Conservation (phyloP, 495 filamentous ascomycete species). For the Copromyces sp. region DNA sequence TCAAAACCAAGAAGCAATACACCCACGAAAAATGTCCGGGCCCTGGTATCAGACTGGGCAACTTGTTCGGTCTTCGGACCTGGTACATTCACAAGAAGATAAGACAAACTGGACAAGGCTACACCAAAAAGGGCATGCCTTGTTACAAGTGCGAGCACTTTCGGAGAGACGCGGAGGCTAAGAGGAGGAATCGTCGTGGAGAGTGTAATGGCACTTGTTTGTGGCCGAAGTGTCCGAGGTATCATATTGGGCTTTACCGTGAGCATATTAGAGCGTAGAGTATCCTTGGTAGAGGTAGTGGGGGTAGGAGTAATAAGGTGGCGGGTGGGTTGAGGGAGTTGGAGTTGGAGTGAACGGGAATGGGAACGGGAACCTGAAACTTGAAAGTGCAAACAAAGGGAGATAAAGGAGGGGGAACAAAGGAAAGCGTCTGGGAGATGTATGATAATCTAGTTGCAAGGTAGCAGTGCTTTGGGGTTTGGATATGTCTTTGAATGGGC, state of each 20-base stretch:
- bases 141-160: neutral
- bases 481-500: neutral
- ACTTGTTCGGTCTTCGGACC: neutral
- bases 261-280: neutral
- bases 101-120: neutral
- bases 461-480: neutral
- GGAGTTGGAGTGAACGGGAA: neutral
- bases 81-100: neutral
- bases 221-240: neutral
- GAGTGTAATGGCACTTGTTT: neutral
- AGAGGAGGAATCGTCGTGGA: neutral
- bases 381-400: neutral
- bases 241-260: neutral
- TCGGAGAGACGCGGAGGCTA: neutral
- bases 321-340: neutral
- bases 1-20: neutral
- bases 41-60: neutral
- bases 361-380: neutral
- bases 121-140: neutral
- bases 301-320: too few species aligned
- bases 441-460: neutral
- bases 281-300: too few species aligned
- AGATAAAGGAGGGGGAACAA: neutral
- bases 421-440: neutral
- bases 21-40: neutral